Evolutionary conservation across 1,284 basidiomycete genomes (phyloP).

Genomic region (Puccinia coronata): DNA sequence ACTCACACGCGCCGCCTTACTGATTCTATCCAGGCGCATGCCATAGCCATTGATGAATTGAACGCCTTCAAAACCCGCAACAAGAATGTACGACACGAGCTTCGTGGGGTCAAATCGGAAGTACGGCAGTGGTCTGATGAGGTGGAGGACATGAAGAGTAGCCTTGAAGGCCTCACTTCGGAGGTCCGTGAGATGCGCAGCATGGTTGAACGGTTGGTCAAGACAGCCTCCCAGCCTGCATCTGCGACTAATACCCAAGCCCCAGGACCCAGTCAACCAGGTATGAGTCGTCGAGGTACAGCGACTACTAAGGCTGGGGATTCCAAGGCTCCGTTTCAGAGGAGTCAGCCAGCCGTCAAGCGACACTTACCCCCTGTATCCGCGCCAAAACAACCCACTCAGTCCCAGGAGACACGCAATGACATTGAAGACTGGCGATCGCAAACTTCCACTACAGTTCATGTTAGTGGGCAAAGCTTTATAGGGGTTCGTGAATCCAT

Average conservation of each 20-base stretch:
- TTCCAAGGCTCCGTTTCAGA: slow-evolving; percentile 16
- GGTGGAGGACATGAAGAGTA: slow-evolving; percentile 30
- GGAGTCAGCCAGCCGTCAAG: slow-evolving; percentile 40
- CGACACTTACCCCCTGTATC: not conserved
- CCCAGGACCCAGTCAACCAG: slow-evolving; percentile 5
- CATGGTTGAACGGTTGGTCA: slow-evolving; percentile 32
- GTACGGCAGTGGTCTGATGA: slow-evolving; percentile 33
- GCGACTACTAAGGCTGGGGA: slow-evolving; percentile 1
- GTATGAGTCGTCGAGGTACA: slow-evolving; percentile 26
- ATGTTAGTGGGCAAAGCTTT: slow-evolving; percentile 37
- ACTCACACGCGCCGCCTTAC: slow-evolving; percentile 19
- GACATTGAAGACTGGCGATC: slow-evolving; percentile 48
- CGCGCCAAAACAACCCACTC: slow-evolving; percentile 10
- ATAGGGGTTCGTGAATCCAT: slow-evolving; percentile 23
- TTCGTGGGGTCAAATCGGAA: slow-evolving; percentile 27
- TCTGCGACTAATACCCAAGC: not conserved
- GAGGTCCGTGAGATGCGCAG: slow-evolving; percentile 39
- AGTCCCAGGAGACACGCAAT: slow-evolving; percentile 19
- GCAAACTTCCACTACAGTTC: slow-evolving; percentile 35
- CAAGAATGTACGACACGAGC: slow-evolving; percentile 24
- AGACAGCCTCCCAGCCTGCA: not conserved
- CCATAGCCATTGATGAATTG: slow-evolving; percentile 40
- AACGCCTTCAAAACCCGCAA: slow-evolving; percentile 27
- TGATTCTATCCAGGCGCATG: slow-evolving; percentile 40
- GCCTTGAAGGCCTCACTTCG: slow-evolving; percentile 38